Percentiles rank a stretch among this genome's conserved stretches.
Evolutionary conservation across 1,284 basidiomycete genomes (phyloP).

Genomic region (Moesziomyces sp.): DNA sequence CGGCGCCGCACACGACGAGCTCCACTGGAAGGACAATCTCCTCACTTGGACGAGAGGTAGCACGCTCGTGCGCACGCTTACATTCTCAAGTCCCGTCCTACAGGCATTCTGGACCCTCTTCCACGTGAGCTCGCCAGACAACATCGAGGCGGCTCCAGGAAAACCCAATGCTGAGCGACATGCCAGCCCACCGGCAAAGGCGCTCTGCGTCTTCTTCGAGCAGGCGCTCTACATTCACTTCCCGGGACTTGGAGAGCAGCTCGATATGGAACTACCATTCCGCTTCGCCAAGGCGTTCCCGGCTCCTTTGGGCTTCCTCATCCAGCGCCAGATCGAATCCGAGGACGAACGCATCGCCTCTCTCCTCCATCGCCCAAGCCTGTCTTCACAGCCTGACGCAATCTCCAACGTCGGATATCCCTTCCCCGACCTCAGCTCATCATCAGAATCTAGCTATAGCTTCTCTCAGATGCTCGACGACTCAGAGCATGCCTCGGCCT

Average conservation of each 20-base stretch:
- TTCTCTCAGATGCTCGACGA: constrained; percentile 22
- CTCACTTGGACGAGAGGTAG: constrained; percentile 53
- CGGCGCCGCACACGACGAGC: constrained; percentile 25
- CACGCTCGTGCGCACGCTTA: constrained; percentile 44
- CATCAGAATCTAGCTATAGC: constrained; percentile 28
- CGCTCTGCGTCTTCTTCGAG: constrained; percentile 59
- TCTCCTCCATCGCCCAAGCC: constrained; percentile 3
- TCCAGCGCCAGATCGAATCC: constrained; percentile 49
- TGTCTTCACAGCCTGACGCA: constrained; percentile 2
- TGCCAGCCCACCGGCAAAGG: constrained; percentile 10
- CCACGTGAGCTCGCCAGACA: constrained; percentile 27
- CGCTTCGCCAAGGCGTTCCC: constrained; percentile 47
- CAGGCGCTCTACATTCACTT: constrained; percentile 53
- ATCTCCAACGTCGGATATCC: constrained; percentile 14
- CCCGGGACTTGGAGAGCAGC: constrained; percentile 48
- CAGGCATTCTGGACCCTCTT: constrained; percentile 59
- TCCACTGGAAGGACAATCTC: constrained; percentile 40
- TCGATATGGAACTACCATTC: constrained; percentile 51
- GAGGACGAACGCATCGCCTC: constrained; percentile 46
- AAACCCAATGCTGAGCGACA: constrained; percentile 8
- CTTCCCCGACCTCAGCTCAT: constrained; percentile 26
- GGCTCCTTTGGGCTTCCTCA: constrained; percentile 47
- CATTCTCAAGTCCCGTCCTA: constrained; percentile 36
- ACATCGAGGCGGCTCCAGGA: constrained; percentile 32
- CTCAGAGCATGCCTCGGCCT: constrained; percentile 17